Evolutionary conservation across 495 filamentous ascomycete genomes (phyloP).

Genomic region (Hyaloscypha bicolor): DNA sequence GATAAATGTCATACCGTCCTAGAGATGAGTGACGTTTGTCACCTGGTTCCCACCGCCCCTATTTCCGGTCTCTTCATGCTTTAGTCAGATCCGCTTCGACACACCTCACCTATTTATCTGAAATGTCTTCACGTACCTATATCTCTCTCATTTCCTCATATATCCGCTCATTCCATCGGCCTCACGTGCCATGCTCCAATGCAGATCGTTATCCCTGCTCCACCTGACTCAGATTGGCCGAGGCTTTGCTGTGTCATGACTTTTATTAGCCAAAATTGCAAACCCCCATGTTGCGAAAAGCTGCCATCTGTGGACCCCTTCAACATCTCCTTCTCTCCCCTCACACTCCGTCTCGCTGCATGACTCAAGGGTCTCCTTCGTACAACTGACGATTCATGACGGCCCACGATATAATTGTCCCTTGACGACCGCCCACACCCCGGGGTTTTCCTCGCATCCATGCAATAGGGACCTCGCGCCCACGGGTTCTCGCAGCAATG

Average conservation of each 20-base stretch:
- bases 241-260: neutral
- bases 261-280: slow-evolving; percentile 7
- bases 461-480: slow-evolving; percentile 12
- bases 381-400: slow-evolving; percentile 22
- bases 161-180: no score
- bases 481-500: slow-evolving; percentile 28
- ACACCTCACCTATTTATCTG: no score
- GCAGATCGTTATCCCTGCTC: neutral
- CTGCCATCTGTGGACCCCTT: neutral
- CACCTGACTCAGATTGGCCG: neutral
- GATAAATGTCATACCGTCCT: neutral
- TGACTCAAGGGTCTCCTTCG: slow-evolving; percentile 15
- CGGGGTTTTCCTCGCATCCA: slow-evolving; percentile 3
- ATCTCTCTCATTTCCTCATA: no score
- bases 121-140: no score
- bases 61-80: no score
- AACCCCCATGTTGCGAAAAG: slow-evolving; percentile 4
- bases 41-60: no score
- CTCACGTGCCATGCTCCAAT: no score
- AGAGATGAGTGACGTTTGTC: neutral
- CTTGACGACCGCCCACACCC: neutral
- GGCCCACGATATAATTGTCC: slow-evolving; percentile 3
- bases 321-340: slow-evolving; percentile 1
- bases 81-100: no score
- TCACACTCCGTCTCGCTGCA: slow-evolving; percentile 14